Evolutionary conservation across 306 rosid genomes (phyloP).

Genomic region (Pueraria montana): DNA sequence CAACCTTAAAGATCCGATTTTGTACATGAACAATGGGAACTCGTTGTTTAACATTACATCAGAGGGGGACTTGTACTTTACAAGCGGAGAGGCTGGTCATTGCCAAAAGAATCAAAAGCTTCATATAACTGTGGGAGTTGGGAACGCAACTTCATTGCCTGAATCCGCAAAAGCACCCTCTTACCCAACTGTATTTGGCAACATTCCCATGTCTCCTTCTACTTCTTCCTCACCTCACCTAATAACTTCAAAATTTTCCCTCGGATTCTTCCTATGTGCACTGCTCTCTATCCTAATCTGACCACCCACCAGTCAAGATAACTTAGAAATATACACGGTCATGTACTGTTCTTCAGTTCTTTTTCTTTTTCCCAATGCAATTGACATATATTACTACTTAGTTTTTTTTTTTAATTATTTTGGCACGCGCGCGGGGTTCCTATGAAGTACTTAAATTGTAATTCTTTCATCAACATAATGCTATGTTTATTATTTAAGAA

Average conservation of each 20-base stretch:
- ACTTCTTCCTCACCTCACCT: constrained; percentile 48
- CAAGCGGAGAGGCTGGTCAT: constrained; percentile 67
- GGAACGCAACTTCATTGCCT: constrained; percentile 44
- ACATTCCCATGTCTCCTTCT: constrained; percentile 61
- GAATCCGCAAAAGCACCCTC: constrained; percentile 66
- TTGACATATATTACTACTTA: too few species aligned
- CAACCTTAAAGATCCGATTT: constrained; percentile 77
- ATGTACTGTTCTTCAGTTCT: neutral
- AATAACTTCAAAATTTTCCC: constrained; percentile 8
- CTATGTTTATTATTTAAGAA: too few species aligned
- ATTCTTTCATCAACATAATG: too few species aligned
- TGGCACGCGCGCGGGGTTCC: too few species aligned
- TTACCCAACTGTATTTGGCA: constrained; percentile 74
- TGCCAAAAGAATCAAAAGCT: constrained; percentile 79
- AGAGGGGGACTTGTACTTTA: constrained; percentile 69
- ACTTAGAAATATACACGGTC: neutral
- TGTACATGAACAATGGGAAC: constrained; percentile 80
- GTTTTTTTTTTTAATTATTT: too few species aligned
- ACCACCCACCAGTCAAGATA: neutral
- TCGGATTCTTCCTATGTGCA: constrained; percentile 42
- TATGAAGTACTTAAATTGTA: too few species aligned
- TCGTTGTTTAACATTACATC: constrained; percentile 79
- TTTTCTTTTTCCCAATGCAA: neutral
- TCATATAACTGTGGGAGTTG: constrained; percentile 51
- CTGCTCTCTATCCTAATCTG: constrained; percentile 3